phyloP scores from a whole-genome alignment of 2,329 filamentous ascomycete genomes.

The Xylariaceae sp. region DNA sequence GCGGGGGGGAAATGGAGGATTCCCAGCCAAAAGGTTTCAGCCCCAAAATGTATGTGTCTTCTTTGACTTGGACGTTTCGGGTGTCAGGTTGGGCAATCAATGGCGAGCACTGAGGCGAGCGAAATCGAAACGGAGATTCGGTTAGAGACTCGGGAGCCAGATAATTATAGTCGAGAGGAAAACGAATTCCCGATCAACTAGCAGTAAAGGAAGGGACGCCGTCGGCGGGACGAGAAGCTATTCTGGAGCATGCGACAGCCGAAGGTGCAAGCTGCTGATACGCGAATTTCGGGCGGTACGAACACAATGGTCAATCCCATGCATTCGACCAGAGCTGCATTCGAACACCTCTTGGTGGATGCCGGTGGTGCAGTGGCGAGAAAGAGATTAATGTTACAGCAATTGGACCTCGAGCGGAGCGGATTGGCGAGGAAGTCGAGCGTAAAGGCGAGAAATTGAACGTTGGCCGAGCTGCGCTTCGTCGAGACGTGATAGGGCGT shows the following conservation, averaged over 20 bases:
- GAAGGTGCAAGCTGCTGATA: too few relatives aligned
- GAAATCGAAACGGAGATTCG: too few relatives aligned
- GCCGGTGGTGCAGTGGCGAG: slow-evolving; percentile 7
- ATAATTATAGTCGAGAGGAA: slow-evolving; percentile 22
- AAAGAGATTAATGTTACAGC: slow-evolving; percentile 6
- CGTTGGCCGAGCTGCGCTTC: slow-evolving; percentile 12
- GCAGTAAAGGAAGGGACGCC: slow-evolving; percentile 13
- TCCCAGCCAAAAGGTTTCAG: slow-evolving; percentile 20
- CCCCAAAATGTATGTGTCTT: slow-evolving; percentile 7
- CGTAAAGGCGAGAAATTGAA: slow-evolving; percentile 10
- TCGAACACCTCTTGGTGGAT: slow-evolving; percentile 10
- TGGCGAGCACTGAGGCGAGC: too few relatives aligned
- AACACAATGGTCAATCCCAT: background rate
- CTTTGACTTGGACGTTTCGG: slow-evolving; percentile 10
- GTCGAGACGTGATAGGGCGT: background rate
- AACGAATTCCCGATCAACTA: slow-evolving; percentile 19
- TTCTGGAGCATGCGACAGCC: slow-evolving; percentile 22
- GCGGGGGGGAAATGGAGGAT: slow-evolving; percentile 14
- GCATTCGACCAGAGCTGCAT: slow-evolving; percentile 16
- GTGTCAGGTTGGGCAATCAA: slow-evolving; percentile 22
- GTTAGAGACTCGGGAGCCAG: slow-evolving; percentile 21
- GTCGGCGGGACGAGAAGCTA: slow-evolving; percentile 12
- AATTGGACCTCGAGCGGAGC: slow-evolving; percentile 11
- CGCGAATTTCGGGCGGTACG: too few relatives aligned
- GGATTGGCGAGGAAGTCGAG: slow-evolving; percentile 8